Percentiles rank a stretch among this genome's conserved stretches.
These are phyloP conservation scores for Hemileccinum impolitum DNA, from an alignment of 768 basidiomycete genomes.

Conservation along the genomic window DNA sequence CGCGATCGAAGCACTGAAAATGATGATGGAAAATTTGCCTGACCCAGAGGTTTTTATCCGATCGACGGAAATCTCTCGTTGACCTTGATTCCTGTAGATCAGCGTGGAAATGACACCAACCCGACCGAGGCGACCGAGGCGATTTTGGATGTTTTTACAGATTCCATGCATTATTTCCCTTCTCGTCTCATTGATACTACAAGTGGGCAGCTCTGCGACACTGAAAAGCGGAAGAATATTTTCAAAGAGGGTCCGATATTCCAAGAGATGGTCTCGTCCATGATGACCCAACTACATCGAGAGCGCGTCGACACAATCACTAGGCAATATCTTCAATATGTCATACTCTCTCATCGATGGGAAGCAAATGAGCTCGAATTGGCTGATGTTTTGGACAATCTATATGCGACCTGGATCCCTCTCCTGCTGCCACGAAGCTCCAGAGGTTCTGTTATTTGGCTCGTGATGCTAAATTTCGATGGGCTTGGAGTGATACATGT, in stretches of 20 bases:
- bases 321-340: slow-evolving; percentile 10
- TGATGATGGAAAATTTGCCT: slow-evolving; percentile 12
- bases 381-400: slow-evolving; percentile 11
- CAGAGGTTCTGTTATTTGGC: slow-evolving; percentile 16
- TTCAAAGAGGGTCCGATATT: slow-evolving; percentile 12
- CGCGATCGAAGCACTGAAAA: slow-evolving; percentile 6
- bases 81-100: slow-evolving; percentile 2
- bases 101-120: slow-evolving; percentile 8
- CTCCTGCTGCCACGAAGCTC: slow-evolving; percentile 11
- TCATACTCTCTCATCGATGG: slow-evolving; percentile 26
- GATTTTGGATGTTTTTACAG: neutral
- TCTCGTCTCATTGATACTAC: slow-evolving; percentile 21
- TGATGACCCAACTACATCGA: slow-evolving; percentile 2
- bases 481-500: slow-evolving; percentile 25
- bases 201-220: slow-evolving; percentile 17
- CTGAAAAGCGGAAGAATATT: slow-evolving; percentile 8
- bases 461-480: slow-evolving; percentile 8
- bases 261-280: slow-evolving; percentile 15
- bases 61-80: neutral
- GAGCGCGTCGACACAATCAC: slow-evolving; percentile 7
- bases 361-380: slow-evolving; percentile 10
- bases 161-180: neutral
- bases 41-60: slow-evolving; percentile 4
- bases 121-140: slow-evolving; percentile 5
- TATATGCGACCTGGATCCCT: slow-evolving; percentile 7